Evolutionary conservation across 257 asterid species (phyloP).

Genomic region (Mitragyna speciosa): DNA sequence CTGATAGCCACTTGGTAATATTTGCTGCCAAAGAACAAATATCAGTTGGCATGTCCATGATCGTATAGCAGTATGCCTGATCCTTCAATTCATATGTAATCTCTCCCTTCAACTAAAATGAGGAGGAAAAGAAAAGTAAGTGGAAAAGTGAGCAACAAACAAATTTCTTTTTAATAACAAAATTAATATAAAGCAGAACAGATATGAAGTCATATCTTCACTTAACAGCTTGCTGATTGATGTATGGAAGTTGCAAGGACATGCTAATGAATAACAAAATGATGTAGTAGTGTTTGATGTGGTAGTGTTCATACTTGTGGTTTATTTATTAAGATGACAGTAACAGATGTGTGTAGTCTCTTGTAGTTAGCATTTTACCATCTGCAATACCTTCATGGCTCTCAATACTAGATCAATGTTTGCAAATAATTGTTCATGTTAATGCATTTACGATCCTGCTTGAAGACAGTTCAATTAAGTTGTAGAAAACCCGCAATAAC

Average conservation of each 20-base stretch:
- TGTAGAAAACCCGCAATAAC: not conserved
- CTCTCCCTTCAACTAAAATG: constrained; percentile 76
- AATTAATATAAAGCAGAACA: not conserved
- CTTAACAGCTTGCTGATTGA: not conserved
- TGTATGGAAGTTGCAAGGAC: not conserved
- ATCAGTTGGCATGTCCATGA: constrained; percentile 62
- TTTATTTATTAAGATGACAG: not conserved
- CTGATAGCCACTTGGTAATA: constrained; percentile 75
- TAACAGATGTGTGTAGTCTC: not conserved
- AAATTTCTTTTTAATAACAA: not conserved
- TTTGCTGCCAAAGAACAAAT: constrained; percentile 71
- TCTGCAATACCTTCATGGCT: not conserved
- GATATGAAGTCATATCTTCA: not conserved
- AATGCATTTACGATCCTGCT: not conserved
- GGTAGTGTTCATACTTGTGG: not conserved
- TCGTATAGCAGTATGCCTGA: constrained; percentile 72
- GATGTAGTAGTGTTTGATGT: not conserved
- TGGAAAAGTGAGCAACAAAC: not conserved
- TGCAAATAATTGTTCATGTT: not conserved
- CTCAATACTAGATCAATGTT: not conserved
- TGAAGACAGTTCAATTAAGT: not conserved
- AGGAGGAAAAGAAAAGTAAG: constrained; percentile 16
- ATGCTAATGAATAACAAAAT: not conserved
- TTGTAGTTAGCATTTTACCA: not conserved
- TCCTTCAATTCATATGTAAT: constrained; percentile 87